Conservation (phyloP, 2,329 filamentous ascomycete species). For the Verticillium isaacii region DNA sequence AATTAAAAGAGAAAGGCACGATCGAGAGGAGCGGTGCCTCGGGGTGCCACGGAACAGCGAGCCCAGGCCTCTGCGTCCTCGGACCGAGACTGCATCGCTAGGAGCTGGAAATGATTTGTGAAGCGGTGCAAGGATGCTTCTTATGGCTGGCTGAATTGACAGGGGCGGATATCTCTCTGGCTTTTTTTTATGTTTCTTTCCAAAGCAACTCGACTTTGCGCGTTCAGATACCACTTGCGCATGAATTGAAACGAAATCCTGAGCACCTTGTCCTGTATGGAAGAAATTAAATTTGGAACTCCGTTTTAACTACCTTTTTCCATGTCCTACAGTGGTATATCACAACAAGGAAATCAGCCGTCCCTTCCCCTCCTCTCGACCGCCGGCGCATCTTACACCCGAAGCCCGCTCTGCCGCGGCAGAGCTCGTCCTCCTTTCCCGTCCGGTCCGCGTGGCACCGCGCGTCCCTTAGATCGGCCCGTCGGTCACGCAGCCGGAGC, state of each 20-base stretch:
- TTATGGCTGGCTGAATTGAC: background rate
- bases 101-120: slow-evolving; percentile 15
- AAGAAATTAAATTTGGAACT: background rate
- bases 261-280: background rate
- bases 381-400: too few relatives aligned
- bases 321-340: background rate
- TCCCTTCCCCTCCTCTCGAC: slow-evolving; percentile 8
- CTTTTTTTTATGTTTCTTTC: background rate
- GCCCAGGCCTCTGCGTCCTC: background rate
- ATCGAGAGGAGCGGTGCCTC: background rate
- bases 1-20: slow-evolving; percentile 7
- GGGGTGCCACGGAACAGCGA: background rate
- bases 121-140: background rate
- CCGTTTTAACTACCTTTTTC: background rate
- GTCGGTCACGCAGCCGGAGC: slow-evolving; percentile 55
- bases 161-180: slow-evolving; percentile 1
- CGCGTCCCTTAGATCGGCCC: background rate
- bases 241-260: background rate
- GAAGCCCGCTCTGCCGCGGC: too few relatives aligned
- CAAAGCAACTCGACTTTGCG: background rate
- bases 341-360: background rate
- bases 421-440: too few relatives aligned
- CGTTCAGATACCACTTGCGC: background rate
- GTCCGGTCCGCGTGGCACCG: too few relatives aligned
- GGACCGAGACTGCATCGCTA: slow-evolving; percentile 13